Evolutionary conservation across 2,329 filamentous ascomycete genomes (phyloP), one percentile per base, ranked within the genome.

Genomic region (Esteya vermicola): DNA sequence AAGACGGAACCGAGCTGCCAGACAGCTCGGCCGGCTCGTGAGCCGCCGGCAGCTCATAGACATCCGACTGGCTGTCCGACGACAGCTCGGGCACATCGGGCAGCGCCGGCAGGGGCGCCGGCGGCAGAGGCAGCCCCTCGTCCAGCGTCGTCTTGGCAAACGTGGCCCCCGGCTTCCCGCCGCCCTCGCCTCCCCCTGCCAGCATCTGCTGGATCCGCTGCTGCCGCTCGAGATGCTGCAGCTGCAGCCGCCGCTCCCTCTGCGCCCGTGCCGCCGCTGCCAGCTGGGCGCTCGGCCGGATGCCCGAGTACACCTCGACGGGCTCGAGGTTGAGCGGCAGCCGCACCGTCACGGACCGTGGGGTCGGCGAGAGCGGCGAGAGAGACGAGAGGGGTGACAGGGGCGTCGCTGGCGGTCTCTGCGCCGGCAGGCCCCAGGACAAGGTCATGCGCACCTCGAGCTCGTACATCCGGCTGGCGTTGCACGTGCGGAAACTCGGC

Each of bases 401-500:
- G n/a, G n/a, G n/a, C n/a, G n/a, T n/a, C n/a, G n/a, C n/a, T n/a
- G n/a, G n/a, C n/a, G n/a, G n/a, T n/a, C n/a, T n/a, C 27, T 7
- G 42, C 30, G 9, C 36, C 0, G 63, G 63, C 23, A 70, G 70
- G 7, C 81, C 82, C 67, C 85, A 88, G 42, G 75, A 76, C 28
- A 95, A 58, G 2, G 85, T 85, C 8, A 94, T 64, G 43, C 78
- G 77, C 31, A 95, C 63, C 58, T 95, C 85, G 28, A 98, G 61
- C 54, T 88, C 81, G 57, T 98, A 96, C 38, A 64, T 70, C 22
- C 89, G 75, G 38, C 73, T 71, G 36, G 96, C 72, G 57, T 96
- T 96, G 60, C 91, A 98, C 1, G 86, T 85, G 36, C 76, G 68
- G 54, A 98, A 98, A 0, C 78, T 80, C 0, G 91, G 91, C 9